Conservation (phyloP, 768 basidiomycete genomes). For the Termitomyces titanicus region DNA sequence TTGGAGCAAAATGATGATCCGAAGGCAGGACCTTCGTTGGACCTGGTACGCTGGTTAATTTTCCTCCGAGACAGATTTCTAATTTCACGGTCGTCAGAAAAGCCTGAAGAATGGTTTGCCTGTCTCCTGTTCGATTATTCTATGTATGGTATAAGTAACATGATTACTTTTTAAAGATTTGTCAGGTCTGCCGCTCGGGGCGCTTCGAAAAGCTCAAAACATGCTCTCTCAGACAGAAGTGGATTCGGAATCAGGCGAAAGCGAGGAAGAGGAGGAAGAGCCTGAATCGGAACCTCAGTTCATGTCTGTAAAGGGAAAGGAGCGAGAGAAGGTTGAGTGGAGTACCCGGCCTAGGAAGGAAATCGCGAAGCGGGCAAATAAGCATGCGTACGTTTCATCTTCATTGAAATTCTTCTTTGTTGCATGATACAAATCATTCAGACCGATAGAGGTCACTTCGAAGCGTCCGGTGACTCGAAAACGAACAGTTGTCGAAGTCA, state of each 20-base stretch:
- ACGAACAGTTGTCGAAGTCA: conserved; percentile 65
- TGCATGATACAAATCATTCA: conserved; percentile 23
- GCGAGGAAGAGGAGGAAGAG: conserved; percentile 12
- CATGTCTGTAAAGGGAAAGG: conserved; percentile 8
- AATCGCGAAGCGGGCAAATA: conserved; percentile 61
- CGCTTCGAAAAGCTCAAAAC: conserved; percentile 61
- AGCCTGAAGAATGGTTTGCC: conserved; percentile 7
- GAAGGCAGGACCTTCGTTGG: conserved; percentile 21
- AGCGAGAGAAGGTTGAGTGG: conserved; percentile 38
- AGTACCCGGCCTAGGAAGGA: conserved; percentile 38
- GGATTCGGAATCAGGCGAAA: conserved; percentile 20
- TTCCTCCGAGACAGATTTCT: not conserved
- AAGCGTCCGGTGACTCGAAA: conserved; percentile 80
- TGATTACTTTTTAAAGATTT: conserved; percentile 41
- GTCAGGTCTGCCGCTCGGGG: conserved; percentile 57
- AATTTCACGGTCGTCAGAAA: not conserved
- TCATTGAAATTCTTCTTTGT: not conserved
- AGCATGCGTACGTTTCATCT: conserved; percentile 73
- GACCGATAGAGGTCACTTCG: conserved; percentile 79
- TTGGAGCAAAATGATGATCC: conserved; percentile 30
- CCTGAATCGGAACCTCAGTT: conserved; percentile 5
- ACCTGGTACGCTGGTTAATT: conserved; percentile 23
- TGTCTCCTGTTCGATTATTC: not conserved
- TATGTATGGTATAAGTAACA: not conserved
- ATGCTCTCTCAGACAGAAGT: conserved; percentile 42